phyloP scores from a whole-genome alignment of 805 yeast genomes.

The Diddensiella santjacobensis region DNA sequence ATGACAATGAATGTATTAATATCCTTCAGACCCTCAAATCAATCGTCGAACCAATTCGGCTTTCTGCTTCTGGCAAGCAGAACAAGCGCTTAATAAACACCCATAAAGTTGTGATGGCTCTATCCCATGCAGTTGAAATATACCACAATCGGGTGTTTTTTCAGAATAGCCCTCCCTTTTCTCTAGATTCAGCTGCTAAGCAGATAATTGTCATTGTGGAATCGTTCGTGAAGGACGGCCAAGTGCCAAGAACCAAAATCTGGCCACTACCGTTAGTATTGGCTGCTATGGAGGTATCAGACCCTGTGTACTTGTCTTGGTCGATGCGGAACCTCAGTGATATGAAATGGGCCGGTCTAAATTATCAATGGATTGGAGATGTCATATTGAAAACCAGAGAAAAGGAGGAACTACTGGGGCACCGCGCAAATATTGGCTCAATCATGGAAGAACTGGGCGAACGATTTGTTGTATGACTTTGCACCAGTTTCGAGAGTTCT shows the following conservation, averaged over 20 bases:
- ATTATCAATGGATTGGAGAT: constrained; percentile 1
- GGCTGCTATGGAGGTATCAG: constrained; percentile 2
- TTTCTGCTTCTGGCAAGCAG: neutral
- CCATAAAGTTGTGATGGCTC: neutral
- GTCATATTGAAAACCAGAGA: neutral
- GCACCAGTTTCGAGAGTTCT: too few species aligned
- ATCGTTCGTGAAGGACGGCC: neutral
- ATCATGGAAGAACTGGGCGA: constrained; percentile 3
- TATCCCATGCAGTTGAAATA: neutral
- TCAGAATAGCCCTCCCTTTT: neutral
- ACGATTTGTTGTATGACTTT: constrained; percentile 2
- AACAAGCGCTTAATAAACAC: neutral
- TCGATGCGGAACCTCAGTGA: constrained; percentile 2
- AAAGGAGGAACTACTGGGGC: neutral
- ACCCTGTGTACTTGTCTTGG: constrained; percentile 4
- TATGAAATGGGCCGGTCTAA: neutral
- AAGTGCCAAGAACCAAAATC: neutral
- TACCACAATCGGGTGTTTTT: neutral
- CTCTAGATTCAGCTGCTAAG: neutral
- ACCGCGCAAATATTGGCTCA: neutral
- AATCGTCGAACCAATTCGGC: constrained; percentile 1
- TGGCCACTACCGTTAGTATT: constrained; percentile 4
- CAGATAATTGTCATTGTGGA: neutral
- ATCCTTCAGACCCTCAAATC: neutral
- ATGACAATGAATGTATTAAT: neutral